Evolutionary conservation across 2,329 filamentous ascomycete genomes (phyloP), one percentile per base, ranked within the genome.

Genomic region (Gnomoniopsis smithogilvyi): DNA sequence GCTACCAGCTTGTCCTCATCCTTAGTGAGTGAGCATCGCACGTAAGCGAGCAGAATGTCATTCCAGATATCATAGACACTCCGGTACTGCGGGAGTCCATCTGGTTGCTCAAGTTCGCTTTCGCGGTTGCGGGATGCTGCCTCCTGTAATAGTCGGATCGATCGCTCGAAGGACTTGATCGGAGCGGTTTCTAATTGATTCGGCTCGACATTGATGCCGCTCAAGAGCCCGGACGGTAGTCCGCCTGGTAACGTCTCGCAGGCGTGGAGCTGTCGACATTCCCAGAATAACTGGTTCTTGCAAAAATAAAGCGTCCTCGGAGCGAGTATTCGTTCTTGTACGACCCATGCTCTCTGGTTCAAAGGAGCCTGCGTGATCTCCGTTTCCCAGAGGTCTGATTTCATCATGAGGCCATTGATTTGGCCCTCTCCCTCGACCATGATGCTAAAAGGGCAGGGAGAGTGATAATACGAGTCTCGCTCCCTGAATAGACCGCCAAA

Each of bases 311-410:
- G 57, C 12, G 50, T 62, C 2, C 60, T 48, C 0, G 60, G 58
- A 0, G 60, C 41, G 36, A 62, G 50, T 1, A 62, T 38, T 1
- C 60, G 57, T 48, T 62, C 60, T 8, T 62, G 60, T 1, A 62
- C 53, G 2, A 62, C 60, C 60, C 60, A 62, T 2, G 38, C 60
- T 1, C 60, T 24, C 30, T 57, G 19, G 3, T 22, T 62, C 22
- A 62, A 3, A 1, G 57, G 57, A 0, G 60, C 57, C 6, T 52
- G 30, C 3, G 8, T 41, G 6, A 62, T 54, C 11, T 60, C 15
- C 21, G 17, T 49, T 6, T 60, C 38, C 60, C 60, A 62, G 3
- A 62, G 19, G 4, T 62, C 52, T 0, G 60, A 49, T 3, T 56
- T 52, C 17, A 59, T 14, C 48, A 62, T 3, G 14, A 61, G 22